These are phyloP conservation scores for Pseudogymnoascus sp. DNA, from an alignment of 2,329 filamentous ascomycete genomes.

Conservation along the genomic window DNA sequence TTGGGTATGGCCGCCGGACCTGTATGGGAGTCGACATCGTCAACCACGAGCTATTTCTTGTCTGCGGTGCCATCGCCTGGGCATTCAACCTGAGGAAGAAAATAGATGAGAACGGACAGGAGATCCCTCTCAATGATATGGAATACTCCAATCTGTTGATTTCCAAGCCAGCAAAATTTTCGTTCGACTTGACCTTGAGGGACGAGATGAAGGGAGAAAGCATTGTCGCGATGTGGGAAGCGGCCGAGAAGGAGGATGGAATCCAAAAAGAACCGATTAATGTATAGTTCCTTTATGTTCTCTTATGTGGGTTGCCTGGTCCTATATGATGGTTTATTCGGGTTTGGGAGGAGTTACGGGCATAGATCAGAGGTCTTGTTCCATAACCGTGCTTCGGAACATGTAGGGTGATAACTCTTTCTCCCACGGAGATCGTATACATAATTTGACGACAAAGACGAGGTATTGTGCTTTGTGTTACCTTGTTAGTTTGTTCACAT, in stretches of 20 bases:
- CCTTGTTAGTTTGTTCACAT: not conserved
- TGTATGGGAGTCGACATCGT: slow-evolving; percentile 56
- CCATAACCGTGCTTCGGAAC: not conserved
- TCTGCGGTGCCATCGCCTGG: slow-evolving; percentile 41
- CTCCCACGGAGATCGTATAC: not conserved
- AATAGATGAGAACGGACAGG: slow-evolving; percentile 15
- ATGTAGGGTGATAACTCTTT: not conserved
- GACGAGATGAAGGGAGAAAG: slow-evolving; percentile 31
- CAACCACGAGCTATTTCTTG: slow-evolving; percentile 48
- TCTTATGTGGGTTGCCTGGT: not conserved
- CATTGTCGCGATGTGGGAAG: slow-evolving; percentile 27
- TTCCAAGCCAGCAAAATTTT: slow-evolving; percentile 40
- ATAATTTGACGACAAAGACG: not conserved
- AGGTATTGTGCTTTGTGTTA: not conserved
- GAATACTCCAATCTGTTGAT: slow-evolving; percentile 29
- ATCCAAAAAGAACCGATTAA: not conserved
- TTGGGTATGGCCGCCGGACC: slow-evolving; percentile 54
- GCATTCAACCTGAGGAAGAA: slow-evolving; percentile 35
- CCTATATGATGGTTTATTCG: not conserved
- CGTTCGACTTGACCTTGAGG: slow-evolving; percentile 36
- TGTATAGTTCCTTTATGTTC: not conserved
- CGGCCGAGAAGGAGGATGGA: not conserved
- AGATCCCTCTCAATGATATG: slow-evolving; percentile 14
- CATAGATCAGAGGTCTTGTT: not conserved
- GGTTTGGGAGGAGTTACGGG: not conserved